These are phyloP conservation scores for Lentithecium fluviatile DNA, from an alignment of 495 filamentous ascomycete genomes.

Conservation along the genomic window DNA sequence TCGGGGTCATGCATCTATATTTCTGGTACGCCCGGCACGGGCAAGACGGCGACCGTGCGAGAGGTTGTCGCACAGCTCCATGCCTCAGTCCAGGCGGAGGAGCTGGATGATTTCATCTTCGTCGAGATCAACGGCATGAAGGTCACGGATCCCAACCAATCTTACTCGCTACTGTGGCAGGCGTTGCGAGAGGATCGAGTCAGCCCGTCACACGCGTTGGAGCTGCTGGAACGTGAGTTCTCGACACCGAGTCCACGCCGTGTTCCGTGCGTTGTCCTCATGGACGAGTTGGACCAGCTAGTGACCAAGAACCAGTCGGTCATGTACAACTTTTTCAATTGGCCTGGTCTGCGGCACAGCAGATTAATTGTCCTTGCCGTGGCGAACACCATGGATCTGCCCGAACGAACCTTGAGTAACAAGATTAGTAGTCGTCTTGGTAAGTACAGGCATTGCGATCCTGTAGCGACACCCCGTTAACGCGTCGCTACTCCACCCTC, in stretches of 20 bases:
- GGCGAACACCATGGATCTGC: slow-evolving; percentile 98
- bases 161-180: slow-evolving; percentile 95
- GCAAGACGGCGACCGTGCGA: slow-evolving; percentile 96
- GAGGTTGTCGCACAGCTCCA: slow-evolving; percentile 92
- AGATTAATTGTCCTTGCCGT: slow-evolving; percentile 94
- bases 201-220: slow-evolving; percentile 84
- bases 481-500: slow-evolving; percentile 10
- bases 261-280: slow-evolving; percentile 94
- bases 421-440: slow-evolving; percentile 93
- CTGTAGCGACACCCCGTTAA: slow-evolving; percentile 16
- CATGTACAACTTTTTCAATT: slow-evolving; percentile 99
- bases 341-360: slow-evolving; percentile 90
- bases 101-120: slow-evolving; percentile 98
- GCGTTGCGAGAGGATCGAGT: slow-evolving; percentile 91
- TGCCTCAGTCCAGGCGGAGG: slow-evolving; percentile 76
- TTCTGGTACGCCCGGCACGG: slow-evolving; percentile 97
- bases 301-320: slow-evolving; percentile 97
- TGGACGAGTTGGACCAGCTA: slow-evolving; percentile 98
- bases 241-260: slow-evolving; percentile 81
- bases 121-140: slow-evolving; percentile 99
- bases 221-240: slow-evolving; percentile 89
- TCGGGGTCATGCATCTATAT: slow-evolving; percentile 97
- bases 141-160: slow-evolving; percentile 95
- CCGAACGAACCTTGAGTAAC: slow-evolving; percentile 93
- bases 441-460: slow-evolving; percentile 30